phyloP scores from a whole-genome alignment of 2,329 filamentous ascomycete species.

The Ophiostoma sp. region DNA sequence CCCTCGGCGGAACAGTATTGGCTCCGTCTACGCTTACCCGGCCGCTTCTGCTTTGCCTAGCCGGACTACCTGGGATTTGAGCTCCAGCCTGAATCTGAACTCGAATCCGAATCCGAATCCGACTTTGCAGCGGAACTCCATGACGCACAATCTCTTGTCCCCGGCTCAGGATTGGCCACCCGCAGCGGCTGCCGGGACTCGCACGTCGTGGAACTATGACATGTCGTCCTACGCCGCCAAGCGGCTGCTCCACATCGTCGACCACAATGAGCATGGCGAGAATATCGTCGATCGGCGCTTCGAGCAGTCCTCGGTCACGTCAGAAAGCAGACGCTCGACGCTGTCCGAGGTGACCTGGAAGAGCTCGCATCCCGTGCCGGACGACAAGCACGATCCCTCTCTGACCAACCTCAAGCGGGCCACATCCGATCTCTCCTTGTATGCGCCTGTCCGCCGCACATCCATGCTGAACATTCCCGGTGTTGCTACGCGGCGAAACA shows the following conservation, averaged over 20 bases:
- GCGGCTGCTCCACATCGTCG: slow-evolving; percentile 34
- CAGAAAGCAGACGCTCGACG: slow-evolving; percentile 35
- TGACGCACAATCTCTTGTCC: slow-evolving; percentile 15
- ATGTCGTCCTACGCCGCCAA: slow-evolving; percentile 44
- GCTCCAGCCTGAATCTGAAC: background rate
- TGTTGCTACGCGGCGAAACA: slow-evolving; percentile 42
- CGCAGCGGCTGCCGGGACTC: slow-evolving; percentile 25
- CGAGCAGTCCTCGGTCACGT: slow-evolving; percentile 35
- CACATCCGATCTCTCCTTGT: slow-evolving; percentile 47
- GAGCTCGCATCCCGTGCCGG: slow-evolving; percentile 34
- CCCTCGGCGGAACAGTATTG: slow-evolving; percentile 33
- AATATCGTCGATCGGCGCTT: slow-evolving; percentile 28
- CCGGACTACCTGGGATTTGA: background rate
- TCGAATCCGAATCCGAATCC: background rate
- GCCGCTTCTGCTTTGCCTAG: slow-evolving; percentile 9
- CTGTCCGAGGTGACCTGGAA: slow-evolving; percentile 37
- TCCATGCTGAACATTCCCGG: slow-evolving; percentile 47
- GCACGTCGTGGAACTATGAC: slow-evolving; percentile 42
- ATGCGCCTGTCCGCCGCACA: slow-evolving; percentile 44
- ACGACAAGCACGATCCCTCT: slow-evolving; percentile 27
- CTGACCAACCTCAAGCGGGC: slow-evolving; percentile 33
- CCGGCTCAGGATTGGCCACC: background rate
- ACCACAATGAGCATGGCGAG: background rate
- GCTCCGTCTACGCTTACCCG: slow-evolving; percentile 27
- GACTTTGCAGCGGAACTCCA: background rate